Percentiles rank a stretch among this genome's conserved stretches.
These are phyloP conservation scores for Logfia minima DNA, from an alignment of 129 eudicot genomes.

Conservation along the genomic window DNA sequence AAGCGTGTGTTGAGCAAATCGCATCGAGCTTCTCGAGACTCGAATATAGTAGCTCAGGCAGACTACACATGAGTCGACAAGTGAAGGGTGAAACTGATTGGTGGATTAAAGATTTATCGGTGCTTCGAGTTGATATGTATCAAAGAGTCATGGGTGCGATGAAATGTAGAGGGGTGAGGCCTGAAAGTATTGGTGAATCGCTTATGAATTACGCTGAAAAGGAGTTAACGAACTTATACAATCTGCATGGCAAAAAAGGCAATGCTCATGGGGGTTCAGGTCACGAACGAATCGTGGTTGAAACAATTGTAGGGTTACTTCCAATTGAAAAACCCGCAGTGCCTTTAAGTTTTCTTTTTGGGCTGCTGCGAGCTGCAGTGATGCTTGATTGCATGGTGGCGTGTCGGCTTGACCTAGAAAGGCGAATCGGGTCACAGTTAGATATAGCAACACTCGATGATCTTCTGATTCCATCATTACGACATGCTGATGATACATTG, in stretches of 20 bases:
- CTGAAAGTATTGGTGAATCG: slow-evolving; percentile 90
- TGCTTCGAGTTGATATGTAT: slow-evolving; percentile 77
- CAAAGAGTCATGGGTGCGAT: slow-evolving; percentile 82
- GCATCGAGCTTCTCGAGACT: slow-evolving; percentile 89
- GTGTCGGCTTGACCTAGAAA: slow-evolving; percentile 79
- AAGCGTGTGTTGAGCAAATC: slow-evolving; percentile 91
- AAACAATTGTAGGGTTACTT: slow-evolving; percentile 72
- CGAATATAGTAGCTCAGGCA: slow-evolving; percentile 91
- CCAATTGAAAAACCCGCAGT: slow-evolving; percentile 84
- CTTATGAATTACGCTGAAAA: slow-evolving; percentile 79
- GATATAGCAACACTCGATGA: slow-evolving; percentile 92
- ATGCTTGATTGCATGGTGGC: slow-evolving; percentile 71
- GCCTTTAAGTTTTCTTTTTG: slow-evolving; percentile 79
- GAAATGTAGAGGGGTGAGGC: slow-evolving; percentile 93
- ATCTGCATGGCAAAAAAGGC: slow-evolving; percentile 40
- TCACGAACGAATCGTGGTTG: slow-evolving; percentile 65
- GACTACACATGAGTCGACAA: slow-evolving; percentile 84
- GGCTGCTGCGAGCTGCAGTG: slow-evolving; percentile 78
- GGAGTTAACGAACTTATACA: slow-evolving; percentile 49
- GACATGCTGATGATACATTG: slow-evolving; percentile 76
- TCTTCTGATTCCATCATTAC: slow-evolving; percentile 87
- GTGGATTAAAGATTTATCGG: slow-evolving; percentile 94
- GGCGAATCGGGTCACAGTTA: slow-evolving; percentile 88
- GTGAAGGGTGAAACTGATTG: slow-evolving; percentile 81
- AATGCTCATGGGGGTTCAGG: slow-evolving; percentile 38